Evolutionary conservation across 108 stramenopile species (phyloP).

Genomic region (Discostella stelligeroides): DNA sequence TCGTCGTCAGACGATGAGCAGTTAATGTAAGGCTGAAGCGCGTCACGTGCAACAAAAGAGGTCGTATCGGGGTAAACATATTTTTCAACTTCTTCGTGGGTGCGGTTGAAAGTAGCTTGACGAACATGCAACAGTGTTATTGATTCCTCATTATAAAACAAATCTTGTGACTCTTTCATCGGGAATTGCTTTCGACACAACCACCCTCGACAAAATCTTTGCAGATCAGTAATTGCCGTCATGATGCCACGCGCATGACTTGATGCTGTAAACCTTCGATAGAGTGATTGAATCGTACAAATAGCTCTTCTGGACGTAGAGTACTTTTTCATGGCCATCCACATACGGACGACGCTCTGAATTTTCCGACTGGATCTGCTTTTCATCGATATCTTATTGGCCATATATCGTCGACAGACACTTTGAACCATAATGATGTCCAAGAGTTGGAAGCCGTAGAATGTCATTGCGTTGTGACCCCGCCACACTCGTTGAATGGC

Average conservation of each 20-base stretch:
- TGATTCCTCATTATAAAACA: not conserved
- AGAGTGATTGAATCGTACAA: not conserved
- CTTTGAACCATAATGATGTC: constrained; percentile 53
- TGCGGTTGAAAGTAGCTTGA: too few species aligned
- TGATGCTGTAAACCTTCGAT: constrained; percentile 11
- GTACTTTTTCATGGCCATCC: constrained; percentile 19
- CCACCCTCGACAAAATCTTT: constrained; percentile 4
- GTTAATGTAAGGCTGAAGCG: too few species aligned
- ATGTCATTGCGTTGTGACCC: constrained; percentile 28
- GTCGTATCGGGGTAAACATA: too few species aligned
- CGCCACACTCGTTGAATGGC: constrained; percentile 58
- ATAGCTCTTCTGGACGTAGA: not conserved
- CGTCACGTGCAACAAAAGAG: too few species aligned
- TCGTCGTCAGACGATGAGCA: not conserved
- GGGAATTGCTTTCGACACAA: constrained; percentile 2
- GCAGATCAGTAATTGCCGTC: not conserved
- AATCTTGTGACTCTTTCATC: not conserved
- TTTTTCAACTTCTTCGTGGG: too few species aligned
- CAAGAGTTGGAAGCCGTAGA: constrained; percentile 44
- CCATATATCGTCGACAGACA: constrained; percentile 14
- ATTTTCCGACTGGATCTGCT: not conserved
- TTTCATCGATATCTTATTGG: not conserved
- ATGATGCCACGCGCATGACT: not conserved
- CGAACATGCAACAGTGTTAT: too few species aligned
- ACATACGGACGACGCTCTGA: constrained; percentile 31